Evolutionary conservation across 495 filamentous ascomycete genomes (phyloP).

Genomic region (Neurospora tetraspora): DNA sequence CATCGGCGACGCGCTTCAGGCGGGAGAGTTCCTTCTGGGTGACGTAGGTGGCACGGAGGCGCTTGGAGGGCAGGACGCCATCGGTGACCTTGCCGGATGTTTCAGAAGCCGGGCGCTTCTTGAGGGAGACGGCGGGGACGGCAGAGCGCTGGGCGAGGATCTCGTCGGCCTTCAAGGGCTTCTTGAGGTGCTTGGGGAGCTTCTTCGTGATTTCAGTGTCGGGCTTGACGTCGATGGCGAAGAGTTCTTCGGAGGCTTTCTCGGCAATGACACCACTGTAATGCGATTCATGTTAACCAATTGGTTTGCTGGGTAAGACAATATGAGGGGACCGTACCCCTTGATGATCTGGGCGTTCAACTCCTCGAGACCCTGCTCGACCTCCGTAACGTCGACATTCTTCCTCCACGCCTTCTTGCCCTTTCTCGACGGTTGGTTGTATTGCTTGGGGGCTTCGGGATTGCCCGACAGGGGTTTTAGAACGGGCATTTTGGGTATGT

Average conservation of each 20-base stretch:
- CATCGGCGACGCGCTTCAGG: conserved; percentile 67
- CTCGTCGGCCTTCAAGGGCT: conserved; percentile 76
- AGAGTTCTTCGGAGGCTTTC: conserved; percentile 66
- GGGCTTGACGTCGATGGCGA: conserved; percentile 62
- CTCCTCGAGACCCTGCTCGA: conserved; percentile 72
- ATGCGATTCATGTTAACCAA: conserved; percentile 12
- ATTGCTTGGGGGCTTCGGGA: conserved; percentile 38
- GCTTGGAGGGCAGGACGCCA: conserved; percentile 67
- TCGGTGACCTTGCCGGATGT: conserved; percentile 31
- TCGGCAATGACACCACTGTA: conserved; percentile 72
- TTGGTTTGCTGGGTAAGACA: too few species aligned
- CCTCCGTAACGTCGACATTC: conserved; percentile 83
- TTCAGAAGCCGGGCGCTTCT: conserved; percentile 55
- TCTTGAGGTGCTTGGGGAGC: conserved; percentile 51
- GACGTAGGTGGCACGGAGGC: conserved; percentile 62
- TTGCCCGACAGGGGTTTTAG: conserved; percentile 18
- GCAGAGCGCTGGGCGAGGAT: conserved; percentile 79
- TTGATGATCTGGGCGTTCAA: conserved; percentile 79
- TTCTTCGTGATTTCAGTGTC: conserved; percentile 28
- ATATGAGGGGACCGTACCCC: conserved; percentile 58
- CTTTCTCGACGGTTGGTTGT: conserved; percentile 84
- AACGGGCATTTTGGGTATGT: conserved; percentile 17
- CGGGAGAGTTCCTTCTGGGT: conserved; percentile 69
- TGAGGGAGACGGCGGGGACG: conserved; percentile 61
- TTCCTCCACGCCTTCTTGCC: conserved; percentile 99